Percentiles rank a stretch among this genome's conserved stretches.
Conservation (phyloP, 495 filamentous ascomycete species). For the Parmelia sp. region DNA sequence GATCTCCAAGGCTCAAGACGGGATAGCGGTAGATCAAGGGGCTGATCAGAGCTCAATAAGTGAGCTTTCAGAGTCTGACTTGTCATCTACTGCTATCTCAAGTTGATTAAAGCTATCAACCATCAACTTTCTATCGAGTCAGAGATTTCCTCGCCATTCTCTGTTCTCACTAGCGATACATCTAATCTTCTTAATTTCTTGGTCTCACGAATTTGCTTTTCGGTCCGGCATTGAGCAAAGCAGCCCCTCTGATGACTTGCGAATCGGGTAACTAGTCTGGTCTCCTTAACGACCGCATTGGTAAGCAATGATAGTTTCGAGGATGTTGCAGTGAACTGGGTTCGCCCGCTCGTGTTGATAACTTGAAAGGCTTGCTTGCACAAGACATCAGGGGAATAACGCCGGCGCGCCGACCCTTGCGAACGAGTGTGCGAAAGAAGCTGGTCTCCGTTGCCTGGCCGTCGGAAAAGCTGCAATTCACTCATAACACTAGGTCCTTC, state of each 20-base stretch:
- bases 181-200: neutral
- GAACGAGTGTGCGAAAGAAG: neutral
- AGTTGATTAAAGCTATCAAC: conserved; percentile 30
- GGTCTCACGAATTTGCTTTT: neutral
- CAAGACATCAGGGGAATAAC: neutral
- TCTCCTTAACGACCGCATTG: neutral
- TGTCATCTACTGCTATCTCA: conserved; percentile 22
- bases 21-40: conserved; percentile 26
- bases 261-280: neutral
- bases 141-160: neutral
- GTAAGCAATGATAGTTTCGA: neutral
- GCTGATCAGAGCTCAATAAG: conserved; percentile 17
- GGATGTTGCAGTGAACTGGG: neutral
- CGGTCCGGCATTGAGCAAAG: too few relatives aligned
- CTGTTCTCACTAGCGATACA: neutral
- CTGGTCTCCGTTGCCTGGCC: neutral
- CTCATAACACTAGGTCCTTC: neutral
- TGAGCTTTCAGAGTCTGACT: conserved; percentile 15
- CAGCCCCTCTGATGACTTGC: too few relatives aligned
- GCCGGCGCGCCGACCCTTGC: neutral
- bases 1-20: conserved; percentile 23
- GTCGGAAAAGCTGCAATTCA: conserved; percentile 28
- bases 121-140: conserved; percentile 5
- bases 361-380: neutral
- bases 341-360: neutral